Percentiles rank a stretch among this genome's conserved stretches.
Evolutionary conservation across 768 basidiomycete species (phyloP).

Genomic region (Coprinellus aureogranulatus): DNA sequence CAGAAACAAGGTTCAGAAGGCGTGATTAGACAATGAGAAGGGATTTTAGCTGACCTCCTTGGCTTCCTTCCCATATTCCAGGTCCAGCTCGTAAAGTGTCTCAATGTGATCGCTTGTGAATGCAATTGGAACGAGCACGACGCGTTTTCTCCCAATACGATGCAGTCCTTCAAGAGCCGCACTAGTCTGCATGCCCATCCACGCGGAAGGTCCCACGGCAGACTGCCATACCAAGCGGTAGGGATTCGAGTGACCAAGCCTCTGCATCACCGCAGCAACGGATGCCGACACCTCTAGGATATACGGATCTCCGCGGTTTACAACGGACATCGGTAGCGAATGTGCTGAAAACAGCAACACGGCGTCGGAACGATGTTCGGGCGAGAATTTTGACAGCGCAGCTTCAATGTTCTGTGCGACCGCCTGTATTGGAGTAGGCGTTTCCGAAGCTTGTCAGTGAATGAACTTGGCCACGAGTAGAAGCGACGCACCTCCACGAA

Average conservation of each 20-base stretch:
- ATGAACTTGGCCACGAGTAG: conserved; percentile 1
- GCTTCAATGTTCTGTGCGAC: conserved; percentile 85
- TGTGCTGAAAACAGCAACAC: conserved; percentile 96
- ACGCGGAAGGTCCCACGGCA: conserved; percentile 93
- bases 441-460: conserved; percentile 1
- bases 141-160: conserved; percentile 70
- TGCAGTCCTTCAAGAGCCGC: conserved; percentile 88
- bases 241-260: conserved; percentile 75
- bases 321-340: conserved; percentile 95
- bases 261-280: conserved; percentile 90
- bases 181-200: conserved; percentile 97
- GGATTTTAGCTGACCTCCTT: conserved; percentile 55
- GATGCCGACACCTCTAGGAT: conserved; percentile 92
- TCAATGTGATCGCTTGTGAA: conserved; percentile 99
- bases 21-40: conserved; percentile 17
- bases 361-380: conserved; percentile 64
- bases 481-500: conserved; percentile 79
- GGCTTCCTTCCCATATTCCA: conserved; percentile 91
- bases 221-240: conserved; percentile 97
- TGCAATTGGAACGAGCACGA: conserved; percentile 88
- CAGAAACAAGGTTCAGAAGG: conserved; percentile 13
- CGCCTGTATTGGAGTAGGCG: conserved; percentile 51
- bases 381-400: conserved; percentile 76
- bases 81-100: conserved; percentile 93
- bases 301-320: conserved; percentile 98